These are phyloP conservation scores for Ustilago loliicola DNA, from an alignment of 1,284 basidiomycete genomes.

Conservation along the genomic window DNA sequence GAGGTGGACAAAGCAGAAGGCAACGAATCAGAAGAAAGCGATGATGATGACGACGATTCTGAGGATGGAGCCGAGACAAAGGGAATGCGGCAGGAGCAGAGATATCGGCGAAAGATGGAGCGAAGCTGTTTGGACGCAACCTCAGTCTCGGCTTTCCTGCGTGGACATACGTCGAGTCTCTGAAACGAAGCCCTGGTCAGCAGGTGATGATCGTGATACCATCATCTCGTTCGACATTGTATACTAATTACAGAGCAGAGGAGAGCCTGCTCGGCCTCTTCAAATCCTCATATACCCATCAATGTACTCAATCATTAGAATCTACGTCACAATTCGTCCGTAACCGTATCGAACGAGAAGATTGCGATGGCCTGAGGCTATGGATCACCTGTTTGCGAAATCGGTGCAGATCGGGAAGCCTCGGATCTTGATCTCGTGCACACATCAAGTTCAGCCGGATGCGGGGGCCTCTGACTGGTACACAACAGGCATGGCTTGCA, in stretches of 20 bases:
- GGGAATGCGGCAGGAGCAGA: conserved; percentile 20
- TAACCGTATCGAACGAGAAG: too few relatives aligned
- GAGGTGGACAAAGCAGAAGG: conserved; percentile 49
- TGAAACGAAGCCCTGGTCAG: background rate
- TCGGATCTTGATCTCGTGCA: too few relatives aligned
- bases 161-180: conserved; percentile 19
- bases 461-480: background rate
- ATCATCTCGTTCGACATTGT: background rate
- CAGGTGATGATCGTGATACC: background rate
- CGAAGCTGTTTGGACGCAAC: conserved; percentile 39
- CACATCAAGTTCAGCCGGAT: background rate
- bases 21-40: conserved; percentile 23
- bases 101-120: conserved; percentile 26
- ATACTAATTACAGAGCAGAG: background rate
- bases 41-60: conserved; percentile 42
- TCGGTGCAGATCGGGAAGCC: conserved; percentile 3
- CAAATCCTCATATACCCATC: too few relatives aligned
- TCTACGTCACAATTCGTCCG: too few relatives aligned
- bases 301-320: too few relatives aligned
- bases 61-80: conserved; percentile 33
- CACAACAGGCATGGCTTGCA: background rate
- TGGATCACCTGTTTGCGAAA: background rate
- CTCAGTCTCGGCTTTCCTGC: conserved; percentile 39
- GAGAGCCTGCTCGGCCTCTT: too few relatives aligned
- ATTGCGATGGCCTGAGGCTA: too few relatives aligned